phyloP scores from a whole-genome alignment of 805 yeast genomes.

The Ogataea pilisensis region DNA sequence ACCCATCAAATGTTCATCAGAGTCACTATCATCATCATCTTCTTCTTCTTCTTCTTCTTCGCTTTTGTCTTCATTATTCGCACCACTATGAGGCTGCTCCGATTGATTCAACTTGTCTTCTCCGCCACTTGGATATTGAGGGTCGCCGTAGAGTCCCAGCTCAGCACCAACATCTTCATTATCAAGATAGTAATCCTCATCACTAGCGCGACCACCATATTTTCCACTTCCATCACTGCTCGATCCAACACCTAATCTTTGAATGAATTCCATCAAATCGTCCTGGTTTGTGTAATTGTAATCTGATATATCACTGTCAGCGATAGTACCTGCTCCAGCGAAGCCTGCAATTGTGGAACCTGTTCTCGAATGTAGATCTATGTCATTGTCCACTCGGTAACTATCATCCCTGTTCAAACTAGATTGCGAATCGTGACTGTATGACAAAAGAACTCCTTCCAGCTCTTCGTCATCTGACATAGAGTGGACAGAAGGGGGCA shows the following conservation, averaged over 20 bases:
- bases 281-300: slow-evolving; percentile 27
- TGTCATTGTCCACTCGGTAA: not conserved
- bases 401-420: not conserved
- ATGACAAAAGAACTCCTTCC: too few species aligned
- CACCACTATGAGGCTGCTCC: too few species aligned
- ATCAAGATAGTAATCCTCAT: not conserved
- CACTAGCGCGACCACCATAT: not conserved
- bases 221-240: not conserved
- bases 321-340: slow-evolving; percentile 6
- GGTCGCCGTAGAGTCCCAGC: not conserved
- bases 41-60: not conserved
- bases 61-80: too few species aligned
- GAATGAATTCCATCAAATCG: slow-evolving; percentile 25
- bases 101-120: too few species aligned
- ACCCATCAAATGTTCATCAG: slow-evolving; percentile 1
- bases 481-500: slow-evolving; percentile 37
- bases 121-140: not conserved
- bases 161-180: not conserved
- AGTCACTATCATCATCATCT: not conserved
- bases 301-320: slow-evolving; percentile 7
- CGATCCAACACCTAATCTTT: slow-evolving; percentile 17
- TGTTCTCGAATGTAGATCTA: not conserved
- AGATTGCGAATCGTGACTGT: not conserved
- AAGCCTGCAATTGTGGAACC: not conserved
- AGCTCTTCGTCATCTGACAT: slow-evolving; percentile 30